phyloP scores from a whole-genome alignment of 352 stramenopile genomes.

The Pythium plurisporium region DNA sequence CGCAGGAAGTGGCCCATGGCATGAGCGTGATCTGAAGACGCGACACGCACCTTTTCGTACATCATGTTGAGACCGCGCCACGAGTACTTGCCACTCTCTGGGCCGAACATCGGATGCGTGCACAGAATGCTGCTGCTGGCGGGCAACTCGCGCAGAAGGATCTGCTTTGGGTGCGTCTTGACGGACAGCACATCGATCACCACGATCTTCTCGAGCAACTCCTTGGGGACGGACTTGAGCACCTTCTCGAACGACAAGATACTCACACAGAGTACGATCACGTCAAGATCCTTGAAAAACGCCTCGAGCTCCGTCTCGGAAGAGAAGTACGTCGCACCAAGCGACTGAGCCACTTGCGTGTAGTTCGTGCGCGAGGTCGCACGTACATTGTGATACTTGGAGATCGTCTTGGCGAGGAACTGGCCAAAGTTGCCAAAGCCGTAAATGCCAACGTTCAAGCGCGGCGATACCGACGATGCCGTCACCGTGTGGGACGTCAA shows the following conservation, averaged over 20 bases:
- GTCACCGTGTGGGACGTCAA: constrained; percentile 13
- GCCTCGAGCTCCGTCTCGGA: constrained; percentile 64
- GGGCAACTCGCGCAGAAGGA: constrained; percentile 90
- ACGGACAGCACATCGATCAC: constrained; percentile 97
- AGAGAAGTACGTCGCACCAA: constrained; percentile 64
- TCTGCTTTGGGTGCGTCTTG: constrained; percentile 95
- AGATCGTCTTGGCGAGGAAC: constrained; percentile 95
- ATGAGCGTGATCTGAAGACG: constrained; percentile 44
- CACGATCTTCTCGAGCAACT: constrained; percentile 83
- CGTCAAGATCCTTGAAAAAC: constrained; percentile 92
- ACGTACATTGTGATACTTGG: constrained; percentile 88
- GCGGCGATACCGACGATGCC: constrained; percentile 24
- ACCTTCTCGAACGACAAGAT: constrained; percentile 78
- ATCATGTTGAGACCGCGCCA: constrained; percentile 96
- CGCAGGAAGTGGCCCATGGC: constrained; percentile 90
- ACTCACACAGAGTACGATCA: constrained; percentile 91
- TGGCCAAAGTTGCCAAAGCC: constrained; percentile 98
- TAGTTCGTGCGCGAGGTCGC: constrained; percentile 88
- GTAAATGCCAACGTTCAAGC: constrained; percentile 94
- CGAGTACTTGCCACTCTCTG: constrained; percentile 93
- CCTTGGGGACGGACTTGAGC: constrained; percentile 51
- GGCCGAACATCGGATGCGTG: constrained; percentile 98
- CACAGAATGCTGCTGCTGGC: constrained; percentile 91
- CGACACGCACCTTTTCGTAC: constrained; percentile 92
- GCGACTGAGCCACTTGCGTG: constrained; percentile 33